Base-by-base conservation (phyloP, 371 early-diverging fungal species). In the Enterospora canceri region DNA sequence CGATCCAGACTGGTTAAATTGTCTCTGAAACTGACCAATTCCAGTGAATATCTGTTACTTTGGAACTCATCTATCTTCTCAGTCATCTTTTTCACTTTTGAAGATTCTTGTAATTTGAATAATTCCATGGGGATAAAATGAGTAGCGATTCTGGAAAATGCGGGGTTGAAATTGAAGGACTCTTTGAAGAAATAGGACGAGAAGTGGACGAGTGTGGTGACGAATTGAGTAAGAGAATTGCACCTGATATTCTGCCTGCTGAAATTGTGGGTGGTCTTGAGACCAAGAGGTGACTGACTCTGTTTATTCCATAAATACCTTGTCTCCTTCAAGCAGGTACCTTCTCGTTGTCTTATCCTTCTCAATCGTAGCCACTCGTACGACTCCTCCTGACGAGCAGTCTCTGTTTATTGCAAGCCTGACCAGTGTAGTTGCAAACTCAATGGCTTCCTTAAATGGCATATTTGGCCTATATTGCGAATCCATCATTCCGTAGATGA, bases 401-500 rank as follows among this genome's bases (percentile, higher is more conserved):
- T 98, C 99, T 68, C 97, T 84, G 28, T 89, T 83, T 85, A 95
- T 95, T 23, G 99, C 96, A 67, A 92, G 83, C 30, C 91, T 79
- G 68, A 98, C 81, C 19, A 92, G 89, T 76, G 88, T 89, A 83
- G 88, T 92, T 28, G 91, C 90, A 85, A 98, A 97, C 28, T 85
- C 83, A 60, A 94, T 80, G 58, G 87, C 87, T 76, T 98, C 90
- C 35, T 94, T 91, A 60, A 83, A 80, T 28, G 76, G 86, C 93
- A 98, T 92, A 58, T 83, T 83, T 23, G 86, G 85, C 60, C 82
- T 86, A 79, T 83, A 98, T 15, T 78, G 70, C 58, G 89, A 83
- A 83, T 98, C 97, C 77, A 93, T 94, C 79, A 88, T 94, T 65
- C 96, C 95, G 74, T 94, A 94, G 71, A 98, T 92, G 78, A 88